These are phyloP conservation scores for Mycena vitilis DNA, from an alignment of 768 basidiomycete species.

Conservation along the genomic window DNA sequence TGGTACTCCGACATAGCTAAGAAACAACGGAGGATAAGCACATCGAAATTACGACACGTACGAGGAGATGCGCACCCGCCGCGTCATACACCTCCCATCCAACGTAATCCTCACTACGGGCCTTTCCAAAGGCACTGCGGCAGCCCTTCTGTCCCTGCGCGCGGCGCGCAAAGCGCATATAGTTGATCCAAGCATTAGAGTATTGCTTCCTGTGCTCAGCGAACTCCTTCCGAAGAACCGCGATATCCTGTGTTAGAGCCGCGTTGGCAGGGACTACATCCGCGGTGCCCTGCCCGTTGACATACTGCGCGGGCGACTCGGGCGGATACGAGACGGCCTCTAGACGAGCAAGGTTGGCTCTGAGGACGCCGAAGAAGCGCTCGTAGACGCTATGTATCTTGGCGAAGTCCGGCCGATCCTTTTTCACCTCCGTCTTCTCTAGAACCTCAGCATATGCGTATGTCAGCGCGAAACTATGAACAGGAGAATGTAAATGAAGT, in stretches of 20 bases:
- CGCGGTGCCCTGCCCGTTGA: conserved; percentile 1
- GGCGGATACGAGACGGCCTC: conserved; percentile 52
- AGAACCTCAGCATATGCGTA: conserved; percentile 87
- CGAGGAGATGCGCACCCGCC: conserved; percentile 67
- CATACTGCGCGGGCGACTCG: background rate
- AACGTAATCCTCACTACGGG: conserved; percentile 78
- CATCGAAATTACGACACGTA: conserved; percentile 11
- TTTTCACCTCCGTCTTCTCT: conserved; percentile 59
- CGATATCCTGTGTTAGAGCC: background rate
- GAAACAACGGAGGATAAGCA: background rate
- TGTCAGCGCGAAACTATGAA: conserved; percentile 81
- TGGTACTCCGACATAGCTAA: conserved; percentile 96
- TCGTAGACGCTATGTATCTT: conserved; percentile 82
- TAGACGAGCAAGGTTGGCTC: conserved; percentile 72
- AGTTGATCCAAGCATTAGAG: conserved; percentile 86
- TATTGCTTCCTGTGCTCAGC: conserved; percentile 74
- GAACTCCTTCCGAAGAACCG: conserved; percentile 49
- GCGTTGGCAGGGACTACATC: background rate
- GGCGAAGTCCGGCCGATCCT: conserved; percentile 62
- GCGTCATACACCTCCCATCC: conserved; percentile 97
- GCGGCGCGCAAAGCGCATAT: conserved; percentile 92
- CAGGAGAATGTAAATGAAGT: conserved; percentile 2
- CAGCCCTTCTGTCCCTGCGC: conserved; percentile 89
- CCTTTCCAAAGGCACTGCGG: conserved; percentile 82
- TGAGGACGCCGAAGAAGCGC: conserved; percentile 75